Conservation (phyloP, 805 yeast genomes). For the Starmera quercuum region DNA sequence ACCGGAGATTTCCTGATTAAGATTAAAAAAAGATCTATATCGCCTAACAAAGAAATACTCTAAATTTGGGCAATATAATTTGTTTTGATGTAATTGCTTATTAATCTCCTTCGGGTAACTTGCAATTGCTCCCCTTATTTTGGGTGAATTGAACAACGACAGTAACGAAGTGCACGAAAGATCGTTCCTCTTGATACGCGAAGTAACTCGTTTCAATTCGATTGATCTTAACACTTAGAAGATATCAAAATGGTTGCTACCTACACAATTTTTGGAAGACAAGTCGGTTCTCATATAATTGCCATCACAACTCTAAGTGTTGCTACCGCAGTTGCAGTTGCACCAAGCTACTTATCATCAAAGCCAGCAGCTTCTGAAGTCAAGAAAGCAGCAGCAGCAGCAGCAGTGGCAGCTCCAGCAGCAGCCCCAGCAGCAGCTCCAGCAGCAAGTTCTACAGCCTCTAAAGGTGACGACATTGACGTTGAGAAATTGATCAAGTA, state of each 20-base stretch:
- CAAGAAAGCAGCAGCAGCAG: slow-evolving; percentile 17
- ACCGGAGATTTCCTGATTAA: too few relatives aligned
- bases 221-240: too few relatives aligned
- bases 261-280: slow-evolving; percentile 20
- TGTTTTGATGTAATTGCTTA: too few relatives aligned
- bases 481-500: slow-evolving; percentile 25
- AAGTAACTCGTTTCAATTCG: too few relatives aligned
- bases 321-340: slow-evolving; percentile 23
- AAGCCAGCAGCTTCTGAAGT: slow-evolving; percentile 15
- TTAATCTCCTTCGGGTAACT: too few relatives aligned
- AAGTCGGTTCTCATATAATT: slow-evolving; percentile 23
- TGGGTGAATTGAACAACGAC: too few relatives aligned
- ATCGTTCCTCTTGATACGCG: too few relatives aligned
- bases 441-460: slow-evolving; percentile 14
- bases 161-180: too few relatives aligned
- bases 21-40: too few relatives aligned
- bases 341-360: slow-evolving; percentile 12
- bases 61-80: too few relatives aligned
- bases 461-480: slow-evolving; percentile 21
- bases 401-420: slow-evolving; percentile 18
- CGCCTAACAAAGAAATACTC: too few relatives aligned
- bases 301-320: slow-evolving; percentile 24
- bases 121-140: too few relatives aligned
- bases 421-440: slow-evolving; percentile 17
- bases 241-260: slow-evolving; percentile 20